Evolutionary conservation across 768 basidiomycete species (phyloP).

Genomic region (Naganishia vishniacii): DNA sequence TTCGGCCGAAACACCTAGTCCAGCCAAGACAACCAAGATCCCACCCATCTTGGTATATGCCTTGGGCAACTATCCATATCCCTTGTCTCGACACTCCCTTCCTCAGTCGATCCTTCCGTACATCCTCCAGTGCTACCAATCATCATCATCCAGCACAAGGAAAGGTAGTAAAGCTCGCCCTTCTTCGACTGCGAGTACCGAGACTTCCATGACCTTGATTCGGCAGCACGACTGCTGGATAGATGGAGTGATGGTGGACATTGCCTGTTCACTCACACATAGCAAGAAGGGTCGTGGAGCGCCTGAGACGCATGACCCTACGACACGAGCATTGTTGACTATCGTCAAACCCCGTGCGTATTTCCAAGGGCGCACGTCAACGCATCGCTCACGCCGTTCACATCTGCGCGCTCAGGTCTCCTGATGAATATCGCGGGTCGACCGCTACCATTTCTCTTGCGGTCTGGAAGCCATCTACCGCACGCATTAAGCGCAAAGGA

Average conservation of each 20-base stretch:
- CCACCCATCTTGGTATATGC: conserved; percentile 26
- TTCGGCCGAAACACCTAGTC: no score
- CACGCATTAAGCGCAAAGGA: not conserved
- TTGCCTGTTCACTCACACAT: not conserved
- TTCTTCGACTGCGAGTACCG: not conserved
- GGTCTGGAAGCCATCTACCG: conserved; percentile 1
- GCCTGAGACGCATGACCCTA: not conserved
- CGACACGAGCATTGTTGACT: conserved; percentile 5
- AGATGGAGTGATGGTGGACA: not conserved
- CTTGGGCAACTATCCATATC: conserved; percentile 29
- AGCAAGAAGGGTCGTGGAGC: not conserved
- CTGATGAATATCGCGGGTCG: conserved; percentile 29
- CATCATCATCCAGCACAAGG: not conserved
- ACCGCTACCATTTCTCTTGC: conserved; percentile 26
- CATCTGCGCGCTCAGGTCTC: no score
- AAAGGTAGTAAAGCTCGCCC: not conserved
- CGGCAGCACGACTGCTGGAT: conserved; percentile 23
- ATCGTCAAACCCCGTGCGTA: conserved; percentile 29
- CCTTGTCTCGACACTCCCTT: conserved; percentile 26
- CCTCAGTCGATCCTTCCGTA: conserved; percentile 25
- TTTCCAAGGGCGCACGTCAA: no score
- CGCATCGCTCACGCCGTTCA: no score
- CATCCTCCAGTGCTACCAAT: conserved; percentile 11
- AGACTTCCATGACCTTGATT: conserved; percentile 8
- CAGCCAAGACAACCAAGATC: not conserved